Conservation (phyloP, 2,329 filamentous ascomycete species). For the Pseudonectria buxi region DNA sequence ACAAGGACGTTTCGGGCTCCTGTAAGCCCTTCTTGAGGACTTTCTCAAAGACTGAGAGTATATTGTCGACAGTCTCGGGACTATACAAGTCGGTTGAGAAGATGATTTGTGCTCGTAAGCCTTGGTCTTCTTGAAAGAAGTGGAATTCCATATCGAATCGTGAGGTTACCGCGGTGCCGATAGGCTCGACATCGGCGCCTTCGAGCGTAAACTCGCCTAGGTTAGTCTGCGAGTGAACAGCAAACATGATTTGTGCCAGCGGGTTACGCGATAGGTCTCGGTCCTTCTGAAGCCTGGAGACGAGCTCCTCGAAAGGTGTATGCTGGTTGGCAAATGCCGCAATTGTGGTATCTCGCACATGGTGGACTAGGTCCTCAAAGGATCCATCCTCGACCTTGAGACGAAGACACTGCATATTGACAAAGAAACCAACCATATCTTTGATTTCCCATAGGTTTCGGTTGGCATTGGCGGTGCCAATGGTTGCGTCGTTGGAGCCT, state of each 20-base stretch:
- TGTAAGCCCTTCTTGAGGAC: slow-evolving; percentile 9
- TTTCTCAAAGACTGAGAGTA: slow-evolving; percentile 10
- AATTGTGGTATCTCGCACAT: slow-evolving; percentile 6
- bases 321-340: slow-evolving; percentile 16
- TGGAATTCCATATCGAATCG: slow-evolving; percentile 19
- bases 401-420: slow-evolving; percentile 17
- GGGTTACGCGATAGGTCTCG: slow-evolving; percentile 11
- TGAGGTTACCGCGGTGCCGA: background rate
- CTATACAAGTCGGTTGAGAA: slow-evolving; percentile 14
- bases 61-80: slow-evolving; percentile 7
- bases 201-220: slow-evolving; percentile 6
- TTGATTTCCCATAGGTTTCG: slow-evolving; percentile 10
- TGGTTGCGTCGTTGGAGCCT: slow-evolving; percentile 11
- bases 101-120: slow-evolving; percentile 6
- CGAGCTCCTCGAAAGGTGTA: slow-evolving; percentile 16
- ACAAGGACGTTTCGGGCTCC: slow-evolving; percentile 5
- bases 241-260: slow-evolving; percentile 12
- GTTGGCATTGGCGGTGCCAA: slow-evolving; percentile 15
- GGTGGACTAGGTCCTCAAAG: slow-evolving; percentile 12
- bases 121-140: slow-evolving; percentile 8
- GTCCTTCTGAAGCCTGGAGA: slow-evolving; percentile 4
- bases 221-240: slow-evolving; percentile 9
- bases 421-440: slow-evolving; percentile 16
- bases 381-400: slow-evolving; percentile 9
- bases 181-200: slow-evolving; percentile 3